Percentiles rank a stretch among this genome's conserved stretches.
phyloP scores from a whole-genome alignment of 2,329 filamentous ascomycete species.

The Fusarium penzigii region DNA sequence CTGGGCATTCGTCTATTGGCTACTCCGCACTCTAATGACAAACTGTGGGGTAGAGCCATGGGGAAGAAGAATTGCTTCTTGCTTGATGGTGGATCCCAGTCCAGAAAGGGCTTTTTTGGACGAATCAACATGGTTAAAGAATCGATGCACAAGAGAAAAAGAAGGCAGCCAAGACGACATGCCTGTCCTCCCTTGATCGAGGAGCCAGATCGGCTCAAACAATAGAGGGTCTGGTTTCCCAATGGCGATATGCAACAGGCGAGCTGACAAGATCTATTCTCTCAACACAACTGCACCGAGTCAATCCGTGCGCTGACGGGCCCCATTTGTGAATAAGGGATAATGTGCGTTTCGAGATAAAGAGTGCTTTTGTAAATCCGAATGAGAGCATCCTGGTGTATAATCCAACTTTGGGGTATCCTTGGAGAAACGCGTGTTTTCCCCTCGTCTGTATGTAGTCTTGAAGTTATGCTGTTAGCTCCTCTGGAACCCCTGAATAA shows the following conservation, averaged over 20 bases:
- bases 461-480: too few relatives aligned
- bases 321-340: neutral
- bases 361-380: too few relatives aligned
- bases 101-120: neutral
- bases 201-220: neutral
- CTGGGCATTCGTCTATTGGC: conserved; percentile 22
- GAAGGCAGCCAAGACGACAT: conserved; percentile 4
- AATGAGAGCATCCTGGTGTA: too few relatives aligned
- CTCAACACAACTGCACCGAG: neutral
- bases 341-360: neutral
- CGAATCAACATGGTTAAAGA: neutral
- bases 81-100: neutral
- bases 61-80: neutral
- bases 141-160: neutral
- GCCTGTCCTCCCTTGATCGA: neutral
- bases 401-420: too few relatives aligned
- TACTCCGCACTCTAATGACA: conserved; percentile 29
- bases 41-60: conserved; percentile 20
- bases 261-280: neutral
- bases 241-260: neutral
- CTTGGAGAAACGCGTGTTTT: too few relatives aligned
- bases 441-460: too few relatives aligned
- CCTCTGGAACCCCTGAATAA: too few relatives aligned
- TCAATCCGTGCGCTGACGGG: neutral
- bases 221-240: neutral